Base-by-base conservation (phyloP, 225 moss, liverwort and hornwort species). In the Marchantia polymorpha region DNA sequence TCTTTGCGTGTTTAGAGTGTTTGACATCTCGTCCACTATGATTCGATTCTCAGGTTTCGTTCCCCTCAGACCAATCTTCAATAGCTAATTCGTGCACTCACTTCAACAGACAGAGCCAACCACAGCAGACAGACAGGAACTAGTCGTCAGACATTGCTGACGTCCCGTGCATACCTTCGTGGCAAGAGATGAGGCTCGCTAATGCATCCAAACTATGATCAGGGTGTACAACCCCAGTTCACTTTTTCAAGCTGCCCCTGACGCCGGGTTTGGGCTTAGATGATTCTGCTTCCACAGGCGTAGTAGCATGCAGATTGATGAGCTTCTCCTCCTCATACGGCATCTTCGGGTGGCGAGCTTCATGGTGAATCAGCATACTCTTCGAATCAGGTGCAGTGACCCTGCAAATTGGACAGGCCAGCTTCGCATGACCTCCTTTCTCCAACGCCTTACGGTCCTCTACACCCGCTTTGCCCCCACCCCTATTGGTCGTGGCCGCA, bases 361-460 rank as follows among this genome's bases (percentile, higher is more conserved):
- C 96, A 67, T 96, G 96, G 86, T 96, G 96, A 54, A 96, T 96
- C 51, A 86, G 82, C 94, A 94, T 94, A 61, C 96, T 96, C 89
- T 96, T 96, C 12, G 83, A 49, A 78, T 96, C 96, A 9, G 96
- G 96, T 9, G 96, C 96, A 20, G 96, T 92, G 46, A 90, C 91
- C 86, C 85, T 94, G 82, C 96, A 96, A 12, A 96, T 81, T 0
- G 96, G 94, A 19, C 96, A 96, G 55, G 91, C 92, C 29, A 96
- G 83, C 88, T 96, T 96, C 47, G 96, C 96, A 73, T 96, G 96
- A 0, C 96, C 96, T 31, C 96, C 96, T 82, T 96, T 96, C 77
- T 96, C 96, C 77, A 89, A 75, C n/a, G 94, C 96, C 86, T 90
- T 92, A 26, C 96, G 92, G 66, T 96, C 96, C 82, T 94, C 96